These are phyloP conservation scores for Achaetomiella virescens DNA, from an alignment of 495 filamentous ascomycete genomes.

Conservation along the genomic window DNA sequence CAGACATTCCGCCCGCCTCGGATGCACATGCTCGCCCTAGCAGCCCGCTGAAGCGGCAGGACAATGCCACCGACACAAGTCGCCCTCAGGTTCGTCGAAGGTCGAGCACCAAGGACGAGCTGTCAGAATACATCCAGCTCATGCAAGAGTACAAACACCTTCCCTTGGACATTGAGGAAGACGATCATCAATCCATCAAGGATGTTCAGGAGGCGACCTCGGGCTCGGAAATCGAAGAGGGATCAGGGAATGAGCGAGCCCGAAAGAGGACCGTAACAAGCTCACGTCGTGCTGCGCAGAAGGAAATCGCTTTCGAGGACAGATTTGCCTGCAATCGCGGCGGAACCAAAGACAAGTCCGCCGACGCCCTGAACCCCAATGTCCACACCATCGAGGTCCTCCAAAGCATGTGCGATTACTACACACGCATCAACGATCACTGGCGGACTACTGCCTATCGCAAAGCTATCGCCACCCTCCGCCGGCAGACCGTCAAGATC, in stretches of 20 bases:
- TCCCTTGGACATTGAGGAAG: constrained; percentile 34
- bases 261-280: constrained; percentile 16
- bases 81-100: neutral
- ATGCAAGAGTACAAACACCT: constrained; percentile 32
- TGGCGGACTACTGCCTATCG: constrained; percentile 79
- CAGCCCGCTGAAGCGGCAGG: neutral
- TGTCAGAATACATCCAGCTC: constrained; percentile 30
- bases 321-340: constrained; percentile 41
- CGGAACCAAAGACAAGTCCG: constrained; percentile 28
- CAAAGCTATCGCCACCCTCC: constrained; percentile 67
- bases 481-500: constrained; percentile 60
- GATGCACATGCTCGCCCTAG: neutral
- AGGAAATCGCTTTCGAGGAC: constrained; percentile 29
- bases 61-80: neutral
- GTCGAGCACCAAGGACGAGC: constrained; percentile 23
- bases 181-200: constrained; percentile 21
- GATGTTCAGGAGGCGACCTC: constrained; percentile 11
- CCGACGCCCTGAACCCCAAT: constrained; percentile 50
- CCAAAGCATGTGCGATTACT: constrained; percentile 77
- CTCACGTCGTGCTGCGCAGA: constrained; percentile 4
- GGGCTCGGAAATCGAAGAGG: constrained; percentile 12
- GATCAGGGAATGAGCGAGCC: constrained; percentile 22
- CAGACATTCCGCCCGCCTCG: neutral
- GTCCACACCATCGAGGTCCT: constrained; percentile 68
- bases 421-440: constrained; percentile 64